These are phyloP conservation scores for Trametes pubescens DNA, from an alignment of 1,284 basidiomycete genomes.

Conservation along the genomic window DNA sequence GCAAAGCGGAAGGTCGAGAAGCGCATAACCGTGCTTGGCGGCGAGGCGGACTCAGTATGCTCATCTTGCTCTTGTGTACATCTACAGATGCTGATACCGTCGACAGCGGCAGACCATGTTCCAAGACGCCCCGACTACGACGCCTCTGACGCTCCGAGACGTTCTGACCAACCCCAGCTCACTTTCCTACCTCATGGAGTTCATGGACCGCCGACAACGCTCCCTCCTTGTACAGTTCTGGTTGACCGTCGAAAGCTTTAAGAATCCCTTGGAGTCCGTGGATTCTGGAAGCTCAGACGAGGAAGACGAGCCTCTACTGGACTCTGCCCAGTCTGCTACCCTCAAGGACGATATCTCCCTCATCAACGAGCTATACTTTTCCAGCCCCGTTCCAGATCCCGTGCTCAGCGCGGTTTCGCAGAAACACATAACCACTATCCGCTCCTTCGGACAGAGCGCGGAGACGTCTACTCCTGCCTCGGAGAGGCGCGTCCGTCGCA, in stretches of 20 bases:
- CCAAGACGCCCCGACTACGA: constrained; percentile 38
- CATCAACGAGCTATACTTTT: constrained; percentile 88
- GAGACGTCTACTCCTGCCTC: constrained; percentile 53
- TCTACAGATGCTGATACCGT: constrained; percentile 2
- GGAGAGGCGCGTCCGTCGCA: constrained; percentile 72
- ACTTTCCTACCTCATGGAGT: constrained; percentile 96
- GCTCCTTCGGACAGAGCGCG: constrained; percentile 67
- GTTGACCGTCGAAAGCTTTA: constrained; percentile 97
- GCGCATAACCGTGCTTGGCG: constrained; percentile 82
- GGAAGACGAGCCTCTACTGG: constrained; percentile 71
- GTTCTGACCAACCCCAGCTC: constrained; percentile 89
- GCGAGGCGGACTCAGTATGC: constrained; percentile 67
- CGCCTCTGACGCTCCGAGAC: constrained; percentile 64
- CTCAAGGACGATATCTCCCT: constrained; percentile 87
- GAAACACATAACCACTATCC: constrained; percentile 74
- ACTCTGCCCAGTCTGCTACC: constrained; percentile 64
- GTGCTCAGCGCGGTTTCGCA: constrained; percentile 71
- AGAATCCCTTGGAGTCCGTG: constrained; percentile 90
- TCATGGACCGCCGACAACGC: constrained; percentile 90
- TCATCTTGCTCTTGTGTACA: background rate
- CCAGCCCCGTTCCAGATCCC: constrained; percentile 62
- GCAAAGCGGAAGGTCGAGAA: constrained; percentile 89
- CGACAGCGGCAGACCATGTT: constrained; percentile 36
- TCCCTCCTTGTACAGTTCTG: constrained; percentile 95
- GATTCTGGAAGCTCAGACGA: constrained; percentile 76